Conservation (phyloP, 2,329 filamentous ascomycete species). For the Aspergillus sp. region DNA sequence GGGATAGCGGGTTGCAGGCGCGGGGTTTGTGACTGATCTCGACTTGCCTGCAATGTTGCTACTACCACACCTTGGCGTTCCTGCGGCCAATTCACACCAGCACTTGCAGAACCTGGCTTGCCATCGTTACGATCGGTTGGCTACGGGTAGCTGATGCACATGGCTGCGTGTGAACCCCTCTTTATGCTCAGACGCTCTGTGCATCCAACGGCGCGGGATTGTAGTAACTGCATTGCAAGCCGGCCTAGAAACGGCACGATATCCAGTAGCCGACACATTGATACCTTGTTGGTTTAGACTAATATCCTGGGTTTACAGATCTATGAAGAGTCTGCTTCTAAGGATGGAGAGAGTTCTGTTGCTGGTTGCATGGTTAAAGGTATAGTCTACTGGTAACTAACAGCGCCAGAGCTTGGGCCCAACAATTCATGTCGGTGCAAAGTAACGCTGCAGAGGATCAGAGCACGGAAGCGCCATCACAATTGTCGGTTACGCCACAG, state of each 20-base stretch:
- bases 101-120: not conserved
- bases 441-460: not conserved
- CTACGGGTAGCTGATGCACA: not conserved
- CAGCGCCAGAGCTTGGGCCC: not conserved
- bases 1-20: not conserved
- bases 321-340: too few relatives aligned
- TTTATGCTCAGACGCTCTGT: not conserved
- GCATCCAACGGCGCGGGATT: not conserved
- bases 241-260: too few relatives aligned
- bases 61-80: not conserved
- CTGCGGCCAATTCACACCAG: constrained; percentile 1
- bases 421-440: not conserved
- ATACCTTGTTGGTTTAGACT: too few relatives aligned
- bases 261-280: too few relatives aligned
- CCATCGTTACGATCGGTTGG: not conserved
- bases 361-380: not conserved
- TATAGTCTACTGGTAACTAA: not conserved
- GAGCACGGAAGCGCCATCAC: not conserved
- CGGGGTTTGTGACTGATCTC: constrained; percentile 4
- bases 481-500: not conserved
- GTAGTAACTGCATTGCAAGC: not conserved
- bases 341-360: not conserved
- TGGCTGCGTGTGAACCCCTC: not conserved
- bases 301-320: too few relatives aligned
- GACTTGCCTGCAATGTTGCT: not conserved